These are phyloP conservation scores for Copromyces sp. DNA, from an alignment of 495 filamentous ascomycete genomes.

Conservation along the genomic window DNA sequence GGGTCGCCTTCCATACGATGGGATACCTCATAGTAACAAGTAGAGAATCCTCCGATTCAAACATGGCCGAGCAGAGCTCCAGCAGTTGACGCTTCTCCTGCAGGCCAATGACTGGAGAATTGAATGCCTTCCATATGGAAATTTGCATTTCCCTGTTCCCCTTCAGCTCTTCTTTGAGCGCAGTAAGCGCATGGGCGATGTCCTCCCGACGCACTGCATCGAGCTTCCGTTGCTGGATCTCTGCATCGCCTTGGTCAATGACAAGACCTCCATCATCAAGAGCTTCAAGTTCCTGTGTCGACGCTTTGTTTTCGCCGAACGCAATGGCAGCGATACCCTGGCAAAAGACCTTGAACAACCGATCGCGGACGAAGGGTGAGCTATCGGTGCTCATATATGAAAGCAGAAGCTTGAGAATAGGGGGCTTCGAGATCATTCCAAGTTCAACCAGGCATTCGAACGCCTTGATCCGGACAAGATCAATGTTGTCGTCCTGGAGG, in stretches of 20 bases:
- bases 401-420: constrained; percentile 60
- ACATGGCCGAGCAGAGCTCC: constrained; percentile 67
- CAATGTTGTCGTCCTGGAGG: constrained; percentile 63
- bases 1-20: constrained; percentile 55
- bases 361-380: constrained; percentile 68
- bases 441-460: constrained; percentile 74
- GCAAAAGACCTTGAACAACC: constrained; percentile 56
- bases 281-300: constrained; percentile 15
- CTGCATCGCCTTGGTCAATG: constrained; percentile 56
- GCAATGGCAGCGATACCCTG: constrained; percentile 70
- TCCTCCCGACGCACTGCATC: constrained; percentile 62
- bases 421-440: constrained; percentile 52
- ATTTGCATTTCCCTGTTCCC: constrained; percentile 51
- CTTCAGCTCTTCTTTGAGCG: constrained; percentile 61
- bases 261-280: constrained; percentile 53
- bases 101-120: constrained; percentile 53
- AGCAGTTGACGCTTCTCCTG: constrained; percentile 67
- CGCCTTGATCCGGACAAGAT: constrained; percentile 70
- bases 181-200: constrained; percentile 64
- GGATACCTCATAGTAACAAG: constrained; percentile 57
- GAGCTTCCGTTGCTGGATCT: constrained; percentile 56
- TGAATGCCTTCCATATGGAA: constrained; percentile 69
- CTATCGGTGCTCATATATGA: constrained; percentile 62
- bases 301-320: constrained; percentile 48
- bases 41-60: constrained; percentile 52